Evolutionary conservation across 2,329 filamentous ascomycete genomes (phyloP).

Genomic region (Curvularia hawaiiensis): DNA sequence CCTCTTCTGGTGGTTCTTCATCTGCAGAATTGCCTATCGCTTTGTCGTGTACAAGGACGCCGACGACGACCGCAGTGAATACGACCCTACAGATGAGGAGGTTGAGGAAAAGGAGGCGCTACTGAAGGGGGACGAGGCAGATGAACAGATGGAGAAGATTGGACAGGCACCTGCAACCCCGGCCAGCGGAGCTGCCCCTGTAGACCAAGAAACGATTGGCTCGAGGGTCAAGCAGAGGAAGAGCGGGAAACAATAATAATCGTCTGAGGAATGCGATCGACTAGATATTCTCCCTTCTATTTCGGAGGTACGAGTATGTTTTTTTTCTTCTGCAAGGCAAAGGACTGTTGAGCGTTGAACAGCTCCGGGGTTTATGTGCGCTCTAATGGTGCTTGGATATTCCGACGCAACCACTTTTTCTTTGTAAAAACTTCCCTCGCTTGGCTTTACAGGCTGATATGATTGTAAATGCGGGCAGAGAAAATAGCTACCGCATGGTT

Average conservation of each 20-base stretch:
- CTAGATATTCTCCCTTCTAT: background rate
- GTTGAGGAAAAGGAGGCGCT: slow-evolving; percentile 33
- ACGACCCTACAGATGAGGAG: slow-evolving; percentile 59
- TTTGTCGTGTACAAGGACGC: slow-evolving; percentile 66
- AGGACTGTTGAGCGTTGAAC: background rate
- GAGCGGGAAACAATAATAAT: slow-evolving; percentile 11
- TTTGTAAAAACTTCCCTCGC: background rate
- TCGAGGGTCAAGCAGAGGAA: slow-evolving; percentile 28
- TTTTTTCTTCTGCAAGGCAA: background rate
- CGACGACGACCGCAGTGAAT: slow-evolving; percentile 75
- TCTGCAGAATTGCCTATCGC: slow-evolving; percentile 74
- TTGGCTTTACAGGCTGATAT: background rate
- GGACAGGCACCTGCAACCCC: slow-evolving; percentile 31
- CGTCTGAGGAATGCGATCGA: background rate
- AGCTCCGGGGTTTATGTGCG: background rate
- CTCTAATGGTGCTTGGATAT: background rate
- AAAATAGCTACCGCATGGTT: background rate
- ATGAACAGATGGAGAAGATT: slow-evolving; percentile 22
- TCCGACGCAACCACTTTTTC: background rate
- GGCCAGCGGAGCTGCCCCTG: slow-evolving; percentile 9
- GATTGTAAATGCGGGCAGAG: background rate
- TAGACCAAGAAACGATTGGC: slow-evolving; percentile 23
- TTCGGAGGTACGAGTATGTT: background rate
- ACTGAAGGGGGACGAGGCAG: slow-evolving; percentile 4
- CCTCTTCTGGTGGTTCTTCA: slow-evolving; percentile 81